Base-by-base conservation (phyloP, 495 filamentous ascomycete species). In the Venustampulla echinocandica region DNA sequence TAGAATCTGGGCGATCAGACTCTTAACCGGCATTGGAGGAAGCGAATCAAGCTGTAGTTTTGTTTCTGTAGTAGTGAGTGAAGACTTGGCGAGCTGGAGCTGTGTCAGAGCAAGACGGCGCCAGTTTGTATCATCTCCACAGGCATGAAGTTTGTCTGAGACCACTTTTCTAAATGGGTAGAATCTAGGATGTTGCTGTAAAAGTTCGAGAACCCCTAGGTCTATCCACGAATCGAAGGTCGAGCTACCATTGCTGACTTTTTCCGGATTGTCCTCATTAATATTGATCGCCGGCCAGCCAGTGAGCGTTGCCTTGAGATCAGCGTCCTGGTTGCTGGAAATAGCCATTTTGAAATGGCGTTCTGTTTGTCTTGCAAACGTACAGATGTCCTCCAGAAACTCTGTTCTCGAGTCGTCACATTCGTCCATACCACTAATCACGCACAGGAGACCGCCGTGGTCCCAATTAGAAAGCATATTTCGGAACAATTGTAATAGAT, bases 381-480 rank as follows among this genome's bases (percentile, higher is more conserved):
- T 46, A 47, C 10, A 18, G 19, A 28, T 41, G 44, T 11, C 40
- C 28, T 3, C 42, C 23, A 20, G 47, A 20, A 18, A 55, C 50
- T 20, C 34, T 21, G 9, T 52, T 47, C 17, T 34, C 27, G 38
- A n/a, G 0, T 42, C 28, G 13, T 37, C 36, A 24, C 52, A 50
- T 18, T 55, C 23, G 25, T 55, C 52, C 10, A 60, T 49, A 32
- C 50, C 25, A 18, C 54, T 57, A 9, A 60, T 43, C 18, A 60
- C 30, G 22, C 36, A 52, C 7, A 36, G 39, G 28, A 56, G n/a
- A n/a, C n/a, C n/a, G n/a, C n/a, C n/a, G n/a, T n/a, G 42, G 2
- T 39, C 37, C 15, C 41, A 42, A 10, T 45, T 36, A 28, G 46
- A 34, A 9, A 42, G 23, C 27, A 44, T 38, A 7, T 44, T 28